A percentile compares a stretch with the other conserved stretches of the same genome.
Conservation (phyloP, 306 rosid genomes). For the Malus sieversii region DNA sequence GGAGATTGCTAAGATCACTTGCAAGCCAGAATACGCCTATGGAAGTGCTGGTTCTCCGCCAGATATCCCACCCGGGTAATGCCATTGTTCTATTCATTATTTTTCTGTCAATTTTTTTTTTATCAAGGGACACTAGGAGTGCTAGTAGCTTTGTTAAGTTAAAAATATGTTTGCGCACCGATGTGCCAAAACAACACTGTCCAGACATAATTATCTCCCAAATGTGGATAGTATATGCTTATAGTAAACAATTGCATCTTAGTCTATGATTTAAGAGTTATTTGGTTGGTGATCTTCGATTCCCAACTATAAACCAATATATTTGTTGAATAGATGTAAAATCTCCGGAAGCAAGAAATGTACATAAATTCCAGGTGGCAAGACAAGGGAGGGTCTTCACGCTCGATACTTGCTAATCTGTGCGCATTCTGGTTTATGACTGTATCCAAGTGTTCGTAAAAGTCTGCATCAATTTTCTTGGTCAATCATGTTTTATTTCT, state of each 20-base stretch:
- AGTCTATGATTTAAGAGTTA: background rate
- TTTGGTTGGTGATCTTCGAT: background rate
- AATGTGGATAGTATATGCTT: background rate
- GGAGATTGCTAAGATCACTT: constrained; percentile 80
- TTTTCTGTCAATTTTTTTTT: background rate
- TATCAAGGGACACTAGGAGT: background rate
- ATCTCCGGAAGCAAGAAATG: background rate
- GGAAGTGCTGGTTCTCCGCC: constrained; percentile 96
- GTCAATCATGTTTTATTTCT: background rate
- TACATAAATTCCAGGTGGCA: background rate
- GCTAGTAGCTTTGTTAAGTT: background rate
- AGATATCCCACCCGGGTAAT: constrained; percentile 87
- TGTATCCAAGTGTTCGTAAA: background rate
- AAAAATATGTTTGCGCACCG: background rate
- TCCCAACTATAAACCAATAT: background rate
- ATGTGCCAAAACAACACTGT: background rate
- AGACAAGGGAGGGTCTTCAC: background rate
- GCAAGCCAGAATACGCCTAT: constrained; percentile 93
- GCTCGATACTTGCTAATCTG: background rate
- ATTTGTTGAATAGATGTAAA: background rate
- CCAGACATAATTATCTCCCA: background rate
- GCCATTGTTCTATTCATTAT: background rate
- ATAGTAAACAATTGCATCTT: background rate
- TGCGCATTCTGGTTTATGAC: background rate
- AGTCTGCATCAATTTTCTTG: background rate